These are phyloP conservation scores for Ceratocystis alfenasii DNA, from an alignment of 2,329 filamentous ascomycete species.

Conservation along the genomic window DNA sequence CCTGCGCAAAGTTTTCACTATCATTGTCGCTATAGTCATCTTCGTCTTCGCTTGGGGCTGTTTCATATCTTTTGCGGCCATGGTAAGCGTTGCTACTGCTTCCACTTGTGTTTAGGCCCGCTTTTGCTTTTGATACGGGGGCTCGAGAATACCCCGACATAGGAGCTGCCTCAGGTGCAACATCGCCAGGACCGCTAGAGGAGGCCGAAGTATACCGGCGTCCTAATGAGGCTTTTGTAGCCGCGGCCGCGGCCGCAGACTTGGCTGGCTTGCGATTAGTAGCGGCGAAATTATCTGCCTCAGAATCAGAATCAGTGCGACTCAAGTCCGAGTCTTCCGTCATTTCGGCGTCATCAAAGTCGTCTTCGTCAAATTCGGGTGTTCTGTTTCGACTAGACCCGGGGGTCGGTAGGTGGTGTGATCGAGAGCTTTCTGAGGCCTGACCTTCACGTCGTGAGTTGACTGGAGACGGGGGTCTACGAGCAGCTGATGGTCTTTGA, in stretches of 20 bases:
- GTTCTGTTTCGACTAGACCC: conserved; percentile 19
- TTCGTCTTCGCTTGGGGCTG: conserved; percentile 19
- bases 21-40: conserved; percentile 15
- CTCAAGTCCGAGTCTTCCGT: conserved; percentile 14
- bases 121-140: neutral
- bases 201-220: neutral
- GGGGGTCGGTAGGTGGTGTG: conserved; percentile 18
- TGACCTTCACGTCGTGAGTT: conserved; percentile 16
- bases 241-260: neutral
- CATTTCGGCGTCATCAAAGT: conserved; percentile 13
- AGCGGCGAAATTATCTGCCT: neutral
- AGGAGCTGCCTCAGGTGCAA: neutral
- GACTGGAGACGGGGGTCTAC: conserved; percentile 17
- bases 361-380: conserved; percentile 16
- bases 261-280: neutral
- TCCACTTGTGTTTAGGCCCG: neutral
- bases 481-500: conserved; percentile 5
- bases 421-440: conserved; percentile 18
- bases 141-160: neutral
- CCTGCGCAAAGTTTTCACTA: conserved; percentile 11
- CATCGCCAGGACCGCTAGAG: neutral
- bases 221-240: neutral
- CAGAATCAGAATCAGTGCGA: neutral
- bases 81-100: neutral
- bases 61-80: conserved; percentile 9